Evolutionary conservation across 805 yeast genomes (phyloP), one percentile per base, ranked within the genome.

Genomic region (Teunomyces gatunensis): DNA sequence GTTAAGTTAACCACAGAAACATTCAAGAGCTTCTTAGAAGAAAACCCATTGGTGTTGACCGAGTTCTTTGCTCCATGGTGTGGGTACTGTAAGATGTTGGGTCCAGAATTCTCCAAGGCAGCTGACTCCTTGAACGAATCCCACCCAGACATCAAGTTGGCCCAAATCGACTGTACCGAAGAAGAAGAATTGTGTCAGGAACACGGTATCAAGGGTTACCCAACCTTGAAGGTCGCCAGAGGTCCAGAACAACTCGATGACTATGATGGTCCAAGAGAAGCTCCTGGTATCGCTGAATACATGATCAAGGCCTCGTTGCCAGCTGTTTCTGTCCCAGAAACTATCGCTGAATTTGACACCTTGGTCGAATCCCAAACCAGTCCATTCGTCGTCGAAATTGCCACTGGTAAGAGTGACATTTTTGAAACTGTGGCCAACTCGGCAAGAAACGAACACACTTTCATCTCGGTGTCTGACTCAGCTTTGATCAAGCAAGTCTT

Each of bases 31-130:
- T 89, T 87, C 67, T 69, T 92, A 54, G 68, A 72, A 42, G 81
- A 77, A 47, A 86, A 91, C 73, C 87, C 89, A 30, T 75, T 91
- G 56, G 95, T 89, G 18, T 71, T 89, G 52, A 86, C 92, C 17
- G 96, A 89, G 69, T 89, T 89, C 70, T 89, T 85, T 66, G 96
- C 96, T 13, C 96, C 97, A 65, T 92, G 98, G 97, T 91, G 97
- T 77, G 97, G 97, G 13, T 94, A 91, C 73, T 91, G 97, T 78
- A 89, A 91, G 75, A 79, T 79, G 43, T 72, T 89, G 54, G 96
- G 89, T 10, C 96, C 96, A 30, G 85, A 89, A 67, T 87, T 78
- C 56, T 74, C 82, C 45, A 68, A 79, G 57, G 96, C 96, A 45
- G 89, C 92, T 44, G 82, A 84, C 56, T 57, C 61, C 15, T 75